A percentile compares a stretch with the other conserved stretches of the same genome.
These are phyloP conservation scores for Colletotrichum chlorophyti DNA, from an alignment of 2,329 filamentous ascomycete species.

Conservation along the genomic window DNA sequence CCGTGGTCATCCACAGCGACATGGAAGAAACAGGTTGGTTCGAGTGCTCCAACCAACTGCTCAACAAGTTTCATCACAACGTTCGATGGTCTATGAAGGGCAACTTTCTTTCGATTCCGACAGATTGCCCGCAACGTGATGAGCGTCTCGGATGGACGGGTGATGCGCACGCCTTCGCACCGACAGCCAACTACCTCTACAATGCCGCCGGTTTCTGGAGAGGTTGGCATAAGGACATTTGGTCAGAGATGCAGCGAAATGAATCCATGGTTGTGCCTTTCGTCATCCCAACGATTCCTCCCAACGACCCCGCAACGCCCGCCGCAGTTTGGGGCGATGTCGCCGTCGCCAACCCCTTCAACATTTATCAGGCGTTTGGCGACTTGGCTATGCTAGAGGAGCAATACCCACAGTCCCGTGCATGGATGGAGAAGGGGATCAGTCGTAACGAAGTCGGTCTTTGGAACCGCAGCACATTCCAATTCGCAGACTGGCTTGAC, in stretches of 20 bases:
- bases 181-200: constrained; percentile 60
- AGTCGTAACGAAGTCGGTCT: constrained; percentile 42
- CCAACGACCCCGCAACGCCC: constrained; percentile 32
- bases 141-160: constrained; percentile 63
- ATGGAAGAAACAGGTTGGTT: constrained; percentile 58
- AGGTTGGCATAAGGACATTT: constrained; percentile 57
- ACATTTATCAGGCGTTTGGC: constrained; percentile 45
- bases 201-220: constrained; percentile 56
- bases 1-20: constrained; percentile 56
- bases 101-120: constrained; percentile 64
- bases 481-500: constrained; percentile 57
- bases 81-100: constrained; percentile 63
- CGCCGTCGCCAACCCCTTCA: constrained; percentile 47
- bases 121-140: constrained; percentile 64
- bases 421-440: constrained; percentile 47
- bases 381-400: constrained; percentile 43
- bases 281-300: constrained; percentile 37
- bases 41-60: constrained; percentile 53
- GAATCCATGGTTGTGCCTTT: constrained; percentile 35
- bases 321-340: constrained; percentile 52
- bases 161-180: constrained; percentile 56
- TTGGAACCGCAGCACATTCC: constrained; percentile 45
- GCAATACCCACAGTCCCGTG: constrained; percentile 47
- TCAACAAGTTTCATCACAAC: constrained; percentile 63
- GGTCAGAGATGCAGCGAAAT: constrained; percentile 37